Evolutionary conservation across 1,284 basidiomycete genomes (phyloP), one percentile per base, ranked within the genome.

Genomic region (Tylopilus sp.): DNA sequence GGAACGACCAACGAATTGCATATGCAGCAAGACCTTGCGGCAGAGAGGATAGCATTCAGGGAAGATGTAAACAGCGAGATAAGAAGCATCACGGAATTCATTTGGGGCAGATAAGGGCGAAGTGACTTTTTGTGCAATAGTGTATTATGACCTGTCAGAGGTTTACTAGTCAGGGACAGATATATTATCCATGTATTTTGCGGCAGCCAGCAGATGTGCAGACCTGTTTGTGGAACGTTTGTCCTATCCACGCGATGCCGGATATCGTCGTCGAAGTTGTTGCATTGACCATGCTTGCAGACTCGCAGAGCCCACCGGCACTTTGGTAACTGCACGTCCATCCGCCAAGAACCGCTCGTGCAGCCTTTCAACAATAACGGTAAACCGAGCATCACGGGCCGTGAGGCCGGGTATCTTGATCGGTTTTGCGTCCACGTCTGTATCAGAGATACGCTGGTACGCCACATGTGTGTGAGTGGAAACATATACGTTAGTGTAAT

Each of bases 1-100:
- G 86, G 85, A 4, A 89, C 86, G 8, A 83, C 76, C 1, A 73
- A 73, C 51, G 73, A 75, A 57, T 52, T 64, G 36, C 82, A 89
- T 57, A 87, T 91, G 81, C 68, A 71, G 30, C 75, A 84, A 54
- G 83, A 80, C 39, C 67, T 86, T 9, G 73, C 70, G 2, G 74
- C 75, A 0, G 73, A 77, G 44, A 58, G 71, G 15, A 67, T 78
- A 49, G 65, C 60, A 30, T 73, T 70, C 56, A 56, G 56, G 40
- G 71, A 75, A 33, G 66, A 71, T 6, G 68, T 77, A 43, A 63
- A 67, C 23, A 66, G 71, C 59, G 68, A 74, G 42, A 69, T 77
- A 48, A 69, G 67, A 40, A 66, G 57, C 28, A 56, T 76, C 46
- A 64, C 64, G 57, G 57, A 67, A 40, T 62, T 59, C 53, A 65